Conservation (phyloP, 345 rosid species). For the Pelargonium nanum region DNA sequence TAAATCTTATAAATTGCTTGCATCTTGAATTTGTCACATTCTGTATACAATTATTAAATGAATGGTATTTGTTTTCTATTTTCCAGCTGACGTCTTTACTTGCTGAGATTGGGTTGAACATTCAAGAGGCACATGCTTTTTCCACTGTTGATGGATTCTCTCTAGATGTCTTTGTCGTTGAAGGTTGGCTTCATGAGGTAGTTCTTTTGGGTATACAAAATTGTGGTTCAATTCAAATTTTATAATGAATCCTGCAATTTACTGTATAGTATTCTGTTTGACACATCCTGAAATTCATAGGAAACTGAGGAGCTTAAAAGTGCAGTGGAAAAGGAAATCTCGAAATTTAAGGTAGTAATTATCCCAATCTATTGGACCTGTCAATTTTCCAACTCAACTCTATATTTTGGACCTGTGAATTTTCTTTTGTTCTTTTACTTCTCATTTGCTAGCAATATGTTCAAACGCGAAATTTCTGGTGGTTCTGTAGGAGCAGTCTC, state of each 20-base stretch:
- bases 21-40: too few species aligned
- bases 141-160: conserved; percentile 91
- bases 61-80: conserved; percentile 11
- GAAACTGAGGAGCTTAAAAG: conserved; percentile 63
- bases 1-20: too few species aligned
- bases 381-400: not conserved
- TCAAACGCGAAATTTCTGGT: conserved; percentile 11
- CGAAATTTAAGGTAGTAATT: conserved; percentile 61
- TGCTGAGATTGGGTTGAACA: conserved; percentile 84
- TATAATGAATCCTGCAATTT: not conserved
- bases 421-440: not conserved
- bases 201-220: not conserved
- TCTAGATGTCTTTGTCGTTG: conserved; percentile 88
- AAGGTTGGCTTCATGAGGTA: conserved; percentile 94
- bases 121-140: conserved; percentile 95
- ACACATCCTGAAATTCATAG: conserved; percentile 27
- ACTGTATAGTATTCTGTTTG: conserved; percentile 4
- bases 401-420: not conserved
- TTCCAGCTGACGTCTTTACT: conserved; percentile 73
- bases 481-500: conserved; percentile 52
- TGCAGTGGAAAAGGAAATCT: conserved; percentile 59
- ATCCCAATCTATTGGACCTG: conserved; percentile 1
- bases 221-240: not conserved
- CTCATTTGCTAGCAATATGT: not conserved
- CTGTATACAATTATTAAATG: conserved; percentile 3